A percentile compares a stretch with the other conserved stretches of the same genome.
Evolutionary conservation across 495 filamentous ascomycete species (phyloP).

Genomic region (Cladorrhinum samala): DNA sequence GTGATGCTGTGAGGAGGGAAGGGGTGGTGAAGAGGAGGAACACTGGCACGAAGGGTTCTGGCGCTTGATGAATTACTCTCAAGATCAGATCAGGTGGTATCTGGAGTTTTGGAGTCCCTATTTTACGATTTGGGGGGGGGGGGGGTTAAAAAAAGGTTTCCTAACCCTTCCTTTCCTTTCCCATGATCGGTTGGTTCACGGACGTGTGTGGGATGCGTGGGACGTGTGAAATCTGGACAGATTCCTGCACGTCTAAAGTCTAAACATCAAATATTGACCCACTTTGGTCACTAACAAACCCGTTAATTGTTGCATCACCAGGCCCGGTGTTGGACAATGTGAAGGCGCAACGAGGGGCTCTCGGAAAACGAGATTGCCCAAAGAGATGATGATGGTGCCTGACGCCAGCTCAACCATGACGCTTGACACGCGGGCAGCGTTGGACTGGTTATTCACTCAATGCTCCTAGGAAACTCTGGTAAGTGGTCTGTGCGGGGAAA

Average conservation of each 20-base stretch:
- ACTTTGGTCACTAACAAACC: not conserved
- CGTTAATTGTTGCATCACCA: not conserved
- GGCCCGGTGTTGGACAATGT: not conserved
- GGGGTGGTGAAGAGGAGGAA: constrained; percentile 17
- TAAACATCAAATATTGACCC: no score
- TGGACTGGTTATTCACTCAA: not conserved
- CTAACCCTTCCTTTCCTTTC: no score
- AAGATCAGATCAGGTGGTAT: no score
- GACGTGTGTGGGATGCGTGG: no score
- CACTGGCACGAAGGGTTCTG: not conserved
- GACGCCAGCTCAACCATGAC: not conserved
- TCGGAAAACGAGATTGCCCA: not conserved
- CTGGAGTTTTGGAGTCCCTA: no score
- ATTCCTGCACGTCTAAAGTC: no score
- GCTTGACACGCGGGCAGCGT: not conserved
- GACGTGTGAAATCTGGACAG: no score
- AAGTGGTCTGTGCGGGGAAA: not conserved
- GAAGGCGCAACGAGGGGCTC: not conserved
- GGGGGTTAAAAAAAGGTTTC: no score
- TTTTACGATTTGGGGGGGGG: no score
- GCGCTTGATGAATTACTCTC: not conserved
- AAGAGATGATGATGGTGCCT: not conserved
- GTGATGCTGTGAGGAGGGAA: constrained; percentile 25
- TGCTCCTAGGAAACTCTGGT: not conserved
- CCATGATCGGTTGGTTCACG: no score